Evolutionary conservation across 352 stramenopile species (phyloP).

Genomic region (Pythium folliculosum): DNA sequence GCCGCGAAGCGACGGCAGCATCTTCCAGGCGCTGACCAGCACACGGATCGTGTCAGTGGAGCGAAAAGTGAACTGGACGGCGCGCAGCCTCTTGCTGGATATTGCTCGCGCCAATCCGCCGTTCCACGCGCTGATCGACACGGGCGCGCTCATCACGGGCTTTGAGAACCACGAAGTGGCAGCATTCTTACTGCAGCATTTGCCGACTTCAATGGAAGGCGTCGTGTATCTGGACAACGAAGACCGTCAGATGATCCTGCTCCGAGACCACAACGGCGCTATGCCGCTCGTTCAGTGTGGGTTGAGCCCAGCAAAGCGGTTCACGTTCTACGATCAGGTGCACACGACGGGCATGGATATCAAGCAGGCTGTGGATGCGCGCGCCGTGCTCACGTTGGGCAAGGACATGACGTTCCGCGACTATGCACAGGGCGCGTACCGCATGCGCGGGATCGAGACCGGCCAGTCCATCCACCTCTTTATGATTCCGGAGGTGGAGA

Average conservation of each 20-base stretch:
- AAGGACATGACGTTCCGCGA: constrained; percentile 98
- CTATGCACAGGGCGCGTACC: constrained; percentile 91
- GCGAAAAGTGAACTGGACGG: constrained; percentile 82
- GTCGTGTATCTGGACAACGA: constrained; percentile 91
- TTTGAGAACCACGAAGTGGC: constrained; percentile 91
- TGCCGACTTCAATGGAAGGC: constrained; percentile 82
- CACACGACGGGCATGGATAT: constrained; percentile 95
- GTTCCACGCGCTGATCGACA: constrained; percentile 91
- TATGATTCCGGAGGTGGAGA: constrained; percentile 92
- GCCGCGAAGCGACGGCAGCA: constrained; percentile 97
- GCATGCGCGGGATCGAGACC: constrained; percentile 90
- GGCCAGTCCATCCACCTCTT: constrained; percentile 93
- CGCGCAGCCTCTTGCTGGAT: constrained; percentile 72
- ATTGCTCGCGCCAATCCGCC: constrained; percentile 70
- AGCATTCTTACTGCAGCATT: constrained; percentile 70
- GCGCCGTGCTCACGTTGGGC: constrained; percentile 88
- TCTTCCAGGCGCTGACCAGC: constrained; percentile 97
- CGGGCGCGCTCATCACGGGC: constrained; percentile 90
- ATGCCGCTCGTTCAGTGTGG: constrained; percentile 92
- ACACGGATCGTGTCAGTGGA: constrained; percentile 88
- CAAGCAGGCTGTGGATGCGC: constrained; percentile 88
- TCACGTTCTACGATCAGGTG: constrained; percentile 95
- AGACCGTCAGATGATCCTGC: constrained; percentile 91
- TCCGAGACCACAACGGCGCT: constrained; percentile 94
- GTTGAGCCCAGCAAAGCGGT: constrained; percentile 80